Conservation (phyloP, 129 eudicot species). For the Pulicaria dysenterica region DNA sequence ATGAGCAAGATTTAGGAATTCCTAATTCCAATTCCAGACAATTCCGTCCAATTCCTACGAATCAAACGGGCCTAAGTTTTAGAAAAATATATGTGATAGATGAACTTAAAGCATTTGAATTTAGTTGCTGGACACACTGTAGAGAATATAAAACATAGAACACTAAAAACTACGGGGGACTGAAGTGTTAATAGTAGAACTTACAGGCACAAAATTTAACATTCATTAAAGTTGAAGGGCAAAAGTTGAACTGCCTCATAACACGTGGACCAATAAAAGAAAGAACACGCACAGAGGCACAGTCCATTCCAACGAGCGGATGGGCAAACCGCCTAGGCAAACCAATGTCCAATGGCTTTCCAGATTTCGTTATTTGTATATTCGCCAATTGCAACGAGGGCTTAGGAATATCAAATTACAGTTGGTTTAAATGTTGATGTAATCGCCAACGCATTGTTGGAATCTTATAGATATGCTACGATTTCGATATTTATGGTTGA, state of each 20-base stretch:
- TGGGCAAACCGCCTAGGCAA: constrained; percentile 27
- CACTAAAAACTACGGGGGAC: neutral
- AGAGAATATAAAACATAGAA: neutral
- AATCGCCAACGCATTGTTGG: constrained; percentile 17
- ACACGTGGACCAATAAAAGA: constrained; percentile 30
- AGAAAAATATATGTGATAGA: too few relatives aligned
- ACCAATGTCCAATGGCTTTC: constrained; percentile 23
- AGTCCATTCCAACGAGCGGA: neutral
- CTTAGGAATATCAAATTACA: constrained; percentile 6
- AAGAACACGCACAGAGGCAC: neutral
- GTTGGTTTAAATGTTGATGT: constrained; percentile 24
- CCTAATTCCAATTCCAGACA: too few relatives aligned
- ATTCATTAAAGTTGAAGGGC: constrained; percentile 5
- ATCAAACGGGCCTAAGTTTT: too few relatives aligned
- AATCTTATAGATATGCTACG: constrained; percentile 37
- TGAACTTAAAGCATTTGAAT: too few relatives aligned
- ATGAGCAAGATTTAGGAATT: too few relatives aligned
- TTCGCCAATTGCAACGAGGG: neutral
- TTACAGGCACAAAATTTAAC: neutral
- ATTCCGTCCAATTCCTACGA: too few relatives aligned
- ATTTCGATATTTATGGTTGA: constrained; percentile 43
- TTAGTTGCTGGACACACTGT: too few relatives aligned
- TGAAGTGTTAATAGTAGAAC: neutral
- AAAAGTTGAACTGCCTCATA: neutral
- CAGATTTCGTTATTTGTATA: constrained; percentile 19